A percentile compares a stretch with the other conserved stretches of the same genome.
phyloP scores from a whole-genome alignment of 169 alveolate species.

The Eimeria praecox region DNA sequence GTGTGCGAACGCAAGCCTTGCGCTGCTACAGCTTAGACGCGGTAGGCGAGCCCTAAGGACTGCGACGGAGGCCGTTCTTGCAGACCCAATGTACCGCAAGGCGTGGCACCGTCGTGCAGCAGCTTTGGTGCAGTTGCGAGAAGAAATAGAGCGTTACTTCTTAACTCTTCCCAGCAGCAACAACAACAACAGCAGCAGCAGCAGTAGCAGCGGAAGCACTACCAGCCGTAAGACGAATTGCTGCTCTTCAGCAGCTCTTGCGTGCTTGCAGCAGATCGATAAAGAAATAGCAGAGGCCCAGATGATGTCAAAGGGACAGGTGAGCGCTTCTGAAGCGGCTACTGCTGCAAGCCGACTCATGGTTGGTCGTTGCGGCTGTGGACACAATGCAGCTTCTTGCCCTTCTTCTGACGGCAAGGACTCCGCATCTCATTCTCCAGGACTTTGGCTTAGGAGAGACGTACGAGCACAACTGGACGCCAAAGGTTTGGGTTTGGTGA shows the following conservation, averaged over 20 bases:
- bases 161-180: not conserved
- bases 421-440: not conserved
- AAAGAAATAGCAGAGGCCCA: slow-evolving; percentile 31
- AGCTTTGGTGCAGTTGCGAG: slow-evolving; percentile 35
- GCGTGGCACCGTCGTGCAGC: slow-evolving; percentile 66
- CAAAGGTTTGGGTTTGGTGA: slow-evolving; percentile 47
- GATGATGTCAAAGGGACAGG: slow-evolving; percentile 48
- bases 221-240: not conserved
- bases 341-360: slow-evolving; percentile 24
- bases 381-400: not conserved
- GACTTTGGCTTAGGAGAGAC: slow-evolving; percentile 49
- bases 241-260: not conserved
- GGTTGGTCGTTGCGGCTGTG: slow-evolving; percentile 56
- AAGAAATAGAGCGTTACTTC: not conserved
- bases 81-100: slow-evolving; percentile 52
- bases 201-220: not conserved
- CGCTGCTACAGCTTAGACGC: slow-evolving; percentile 4
- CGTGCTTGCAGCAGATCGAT: slow-evolving; percentile 25
- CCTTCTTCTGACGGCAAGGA: not conserved
- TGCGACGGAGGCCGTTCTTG: slow-evolving; percentile 58
- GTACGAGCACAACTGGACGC: slow-evolving; percentile 19
- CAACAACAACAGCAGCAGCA: not conserved
- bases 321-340: not conserved
- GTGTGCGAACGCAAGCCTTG: slow-evolving; percentile 39
- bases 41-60: not conserved